These are phyloP conservation scores for Backusella morwellensis DNA, from an alignment of 192 early-diverging fungal genomes.

Conservation along the genomic window DNA sequence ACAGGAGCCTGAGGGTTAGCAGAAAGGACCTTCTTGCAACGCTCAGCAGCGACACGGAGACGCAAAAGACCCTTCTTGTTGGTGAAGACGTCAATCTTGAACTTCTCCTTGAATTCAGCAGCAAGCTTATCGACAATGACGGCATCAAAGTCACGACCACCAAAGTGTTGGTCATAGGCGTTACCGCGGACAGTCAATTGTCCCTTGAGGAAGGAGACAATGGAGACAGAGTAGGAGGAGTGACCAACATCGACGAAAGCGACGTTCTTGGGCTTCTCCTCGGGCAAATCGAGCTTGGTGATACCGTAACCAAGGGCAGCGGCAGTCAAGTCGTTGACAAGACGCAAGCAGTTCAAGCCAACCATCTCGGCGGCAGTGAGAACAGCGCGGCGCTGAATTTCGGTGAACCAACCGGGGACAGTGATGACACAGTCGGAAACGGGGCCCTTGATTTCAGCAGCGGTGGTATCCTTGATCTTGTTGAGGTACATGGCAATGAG, in stretches of 20 bases:
- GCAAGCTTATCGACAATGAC: slow-evolving; percentile 84
- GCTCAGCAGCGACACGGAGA: slow-evolving; percentile 85
- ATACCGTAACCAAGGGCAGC: slow-evolving; percentile 97
- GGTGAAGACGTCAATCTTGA: slow-evolving; percentile 88
- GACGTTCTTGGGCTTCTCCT: slow-evolving; percentile 88
- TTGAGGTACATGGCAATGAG: slow-evolving; percentile 91
- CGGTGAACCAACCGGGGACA: slow-evolving; percentile 93
- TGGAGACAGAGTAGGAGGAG: slow-evolving; percentile 71
- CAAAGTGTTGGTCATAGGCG: slow-evolving; percentile 91
- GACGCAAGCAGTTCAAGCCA: slow-evolving; percentile 85
- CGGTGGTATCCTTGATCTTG: slow-evolving; percentile 89
- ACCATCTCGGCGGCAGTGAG: slow-evolving; percentile 85
- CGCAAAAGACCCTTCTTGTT: slow-evolving; percentile 92
- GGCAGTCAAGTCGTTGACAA: slow-evolving; percentile 94
- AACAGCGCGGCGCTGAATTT: slow-evolving; percentile 87
- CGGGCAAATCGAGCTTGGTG: slow-evolving; percentile 95
- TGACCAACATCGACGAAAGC: slow-evolving; percentile 95
- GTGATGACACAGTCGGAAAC: slow-evolving; percentile 94
- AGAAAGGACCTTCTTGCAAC: slow-evolving; percentile 95
- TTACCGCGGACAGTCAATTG: slow-evolving; percentile 90
- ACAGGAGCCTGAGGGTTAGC: slow-evolving; percentile 90
- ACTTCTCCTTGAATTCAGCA: slow-evolving; percentile 89
- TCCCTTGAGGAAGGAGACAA: slow-evolving; percentile 94
- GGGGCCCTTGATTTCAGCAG: slow-evolving; percentile 76
- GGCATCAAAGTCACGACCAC: slow-evolving; percentile 95